Evolutionary conservation across 345 rosid genomes (phyloP).

Genomic region (Brassica incana): DNA sequence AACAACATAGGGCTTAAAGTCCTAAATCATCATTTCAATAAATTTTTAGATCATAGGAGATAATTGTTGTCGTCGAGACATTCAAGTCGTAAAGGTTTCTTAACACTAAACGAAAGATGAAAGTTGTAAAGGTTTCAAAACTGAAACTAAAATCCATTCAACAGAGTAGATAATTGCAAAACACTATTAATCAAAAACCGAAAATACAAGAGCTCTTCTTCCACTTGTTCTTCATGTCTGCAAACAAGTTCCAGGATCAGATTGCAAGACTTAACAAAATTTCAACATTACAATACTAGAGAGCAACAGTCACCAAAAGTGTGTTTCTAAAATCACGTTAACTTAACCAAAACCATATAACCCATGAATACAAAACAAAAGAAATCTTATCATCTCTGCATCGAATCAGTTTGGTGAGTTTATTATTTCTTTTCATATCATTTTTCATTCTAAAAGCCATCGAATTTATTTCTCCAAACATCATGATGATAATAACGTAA

Average conservation of each 20-base stretch:
- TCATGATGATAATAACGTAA: no score
- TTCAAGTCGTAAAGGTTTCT: background rate
- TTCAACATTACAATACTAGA: background rate
- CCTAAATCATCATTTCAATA: no score
- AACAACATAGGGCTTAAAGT: no score
- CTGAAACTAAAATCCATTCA: background rate
- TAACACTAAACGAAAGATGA: background rate
- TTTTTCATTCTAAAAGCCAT: no score
- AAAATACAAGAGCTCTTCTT: conserved; percentile 54
- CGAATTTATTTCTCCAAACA: no score
- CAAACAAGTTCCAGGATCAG: background rate
- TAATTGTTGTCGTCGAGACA: background rate
- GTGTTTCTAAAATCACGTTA: no score
- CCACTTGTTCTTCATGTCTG: conserved; percentile 81
- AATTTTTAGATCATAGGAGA: background rate
- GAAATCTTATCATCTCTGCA: no score
- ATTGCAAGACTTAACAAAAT: background rate
- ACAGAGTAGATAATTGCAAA: conserved; percentile 16
- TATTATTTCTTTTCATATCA: no score
- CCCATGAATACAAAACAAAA: no score
- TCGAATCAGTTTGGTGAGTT: no score
- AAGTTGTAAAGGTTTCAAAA: conserved; percentile 11
- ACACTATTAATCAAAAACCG: background rate
- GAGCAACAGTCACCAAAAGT: no score
- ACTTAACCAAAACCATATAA: no score